These are phyloP conservation scores for Flaveria brownii DNA, from an alignment of 129 eudicot species.

Conservation along the genomic window DNA sequence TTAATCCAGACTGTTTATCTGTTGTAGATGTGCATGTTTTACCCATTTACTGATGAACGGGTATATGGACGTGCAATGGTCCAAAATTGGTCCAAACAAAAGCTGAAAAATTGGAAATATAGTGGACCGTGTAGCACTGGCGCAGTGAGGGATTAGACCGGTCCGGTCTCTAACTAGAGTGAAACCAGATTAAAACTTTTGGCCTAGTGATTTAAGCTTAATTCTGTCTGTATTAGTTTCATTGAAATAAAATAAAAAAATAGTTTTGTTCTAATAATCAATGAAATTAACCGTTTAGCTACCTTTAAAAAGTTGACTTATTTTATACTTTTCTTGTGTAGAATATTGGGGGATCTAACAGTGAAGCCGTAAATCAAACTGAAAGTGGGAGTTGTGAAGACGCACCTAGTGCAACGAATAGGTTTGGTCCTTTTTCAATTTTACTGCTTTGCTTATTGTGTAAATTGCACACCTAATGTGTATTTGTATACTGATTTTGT, in stretches of 20 bases:
- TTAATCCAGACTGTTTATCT: not conserved
- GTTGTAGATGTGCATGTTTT: slow-evolving; percentile 3
- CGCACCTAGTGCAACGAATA: slow-evolving; percentile 54
- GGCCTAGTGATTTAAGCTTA: not conserved
- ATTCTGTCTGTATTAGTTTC: not conserved
- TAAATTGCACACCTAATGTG: not conserved
- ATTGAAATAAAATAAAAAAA: not conserved
- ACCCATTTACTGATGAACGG: not conserved
- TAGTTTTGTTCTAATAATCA: not conserved
- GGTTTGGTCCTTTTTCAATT: slow-evolving; percentile 39
- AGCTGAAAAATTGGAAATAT: not conserved
- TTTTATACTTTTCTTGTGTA: slow-evolving; percentile 26
- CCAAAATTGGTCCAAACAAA: not conserved
- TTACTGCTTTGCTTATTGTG: not conserved
- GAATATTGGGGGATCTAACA: slow-evolving; percentile 54
- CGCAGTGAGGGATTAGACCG: not conserved
- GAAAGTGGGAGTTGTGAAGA: slow-evolving; percentile 77
- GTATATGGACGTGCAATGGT: not conserved
- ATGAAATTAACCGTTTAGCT: not conserved
- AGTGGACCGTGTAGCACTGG: not conserved
- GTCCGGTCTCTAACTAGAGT: not conserved
- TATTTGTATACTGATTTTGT: not conserved
- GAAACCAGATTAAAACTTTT: not conserved
- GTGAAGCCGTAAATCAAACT: slow-evolving; percentile 56
- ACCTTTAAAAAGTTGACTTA: not conserved